Evolutionary conservation across 768 basidiomycete genomes (phyloP), one percentile per base, ranked within the genome.

Genomic region (Suillus subalutaceus): DNA sequence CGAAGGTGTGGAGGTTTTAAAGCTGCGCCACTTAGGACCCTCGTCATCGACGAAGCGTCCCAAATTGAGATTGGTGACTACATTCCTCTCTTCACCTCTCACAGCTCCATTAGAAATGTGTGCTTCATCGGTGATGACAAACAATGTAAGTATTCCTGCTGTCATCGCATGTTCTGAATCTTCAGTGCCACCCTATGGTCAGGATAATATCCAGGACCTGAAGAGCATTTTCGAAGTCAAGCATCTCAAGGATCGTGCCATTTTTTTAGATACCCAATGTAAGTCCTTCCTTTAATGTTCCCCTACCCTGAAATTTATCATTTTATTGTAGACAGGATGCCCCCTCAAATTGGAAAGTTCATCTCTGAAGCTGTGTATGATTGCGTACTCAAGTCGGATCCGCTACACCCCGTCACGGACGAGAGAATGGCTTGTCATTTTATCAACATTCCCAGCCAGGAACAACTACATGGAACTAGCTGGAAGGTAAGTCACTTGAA

Each of bases 131-230:
- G 88, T 48, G 88, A 90, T 78, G 81, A 87, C 61, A 87, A 85
- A 72, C 88, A 90, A 72, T 87, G 88, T 89, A 68, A 68, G 81
- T 78, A 7, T 56, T 58, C 0, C 62, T 41, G 56, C 58, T 67
- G 72, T 73, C 63, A 74, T 79, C 26, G 67, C 71, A 35, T 62
- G 75, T 38, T 73, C 67, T 68, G 65, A 70, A 75, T 55, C 43
- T 40, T 70, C n/a, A 94, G 93, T 94, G 70, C 90, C 93, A 69
- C 93, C 93, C 2, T 86, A 82, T 87, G 92, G 91, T 10, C 85
- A 91, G 68, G 90, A 92, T 68, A 84, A 90, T 55, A 79, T 90
- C 52, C 74, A 83, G 64, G 84, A 83, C 2, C 80, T 94, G 16
- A 82, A 90, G 67, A 93, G 91, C 70, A 85, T 94, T 10, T 94